These are phyloP conservation scores for Cytidiella melzeri DNA, from an alignment of 768 basidiomycete species.

Conservation along the genomic window DNA sequence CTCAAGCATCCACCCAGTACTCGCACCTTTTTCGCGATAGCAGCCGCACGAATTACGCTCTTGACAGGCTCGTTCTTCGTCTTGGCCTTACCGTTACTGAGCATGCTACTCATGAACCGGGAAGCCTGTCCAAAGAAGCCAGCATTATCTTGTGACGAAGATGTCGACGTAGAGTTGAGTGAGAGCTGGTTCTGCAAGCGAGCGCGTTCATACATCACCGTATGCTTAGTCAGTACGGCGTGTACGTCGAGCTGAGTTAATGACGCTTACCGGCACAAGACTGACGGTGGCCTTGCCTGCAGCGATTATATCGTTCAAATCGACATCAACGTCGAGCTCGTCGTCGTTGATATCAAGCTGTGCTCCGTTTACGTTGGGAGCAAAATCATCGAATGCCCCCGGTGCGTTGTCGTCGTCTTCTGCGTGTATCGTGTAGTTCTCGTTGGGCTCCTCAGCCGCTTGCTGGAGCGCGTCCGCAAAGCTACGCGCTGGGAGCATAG, in stretches of 20 bases:
- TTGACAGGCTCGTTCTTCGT: conserved; percentile 61
- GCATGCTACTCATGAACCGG: conserved; percentile 58
- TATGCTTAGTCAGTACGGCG: neutral
- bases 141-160: conserved; percentile 34
- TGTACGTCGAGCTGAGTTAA: no score
- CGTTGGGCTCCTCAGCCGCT: conserved; percentile 10
- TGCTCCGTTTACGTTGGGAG: conserved; percentile 9
- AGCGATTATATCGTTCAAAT: conserved; percentile 38
- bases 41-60: conserved; percentile 75
- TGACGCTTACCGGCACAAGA: conserved; percentile 24
- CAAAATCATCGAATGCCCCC: neutral
- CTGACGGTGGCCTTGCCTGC: conserved; percentile 31
- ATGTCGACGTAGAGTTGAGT: conserved; percentile 35
- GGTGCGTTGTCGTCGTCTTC: conserved; percentile 18
- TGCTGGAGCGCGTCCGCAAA: conserved; percentile 6
- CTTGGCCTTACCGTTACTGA: conserved; percentile 62
- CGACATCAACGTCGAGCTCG: conserved; percentile 30
- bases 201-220: conserved; percentile 7
- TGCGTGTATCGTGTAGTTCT: conserved; percentile 22
- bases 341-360: conserved; percentile 21
- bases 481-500: conserved; percentile 10
- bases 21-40: conserved; percentile 83
- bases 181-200: conserved; percentile 53
- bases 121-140: conserved; percentile 70
- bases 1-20: neutral